These are phyloP conservation scores for Erigeron canadensis DNA, from an alignment of 129 eudicot genomes.

Conservation along the genomic window DNA sequence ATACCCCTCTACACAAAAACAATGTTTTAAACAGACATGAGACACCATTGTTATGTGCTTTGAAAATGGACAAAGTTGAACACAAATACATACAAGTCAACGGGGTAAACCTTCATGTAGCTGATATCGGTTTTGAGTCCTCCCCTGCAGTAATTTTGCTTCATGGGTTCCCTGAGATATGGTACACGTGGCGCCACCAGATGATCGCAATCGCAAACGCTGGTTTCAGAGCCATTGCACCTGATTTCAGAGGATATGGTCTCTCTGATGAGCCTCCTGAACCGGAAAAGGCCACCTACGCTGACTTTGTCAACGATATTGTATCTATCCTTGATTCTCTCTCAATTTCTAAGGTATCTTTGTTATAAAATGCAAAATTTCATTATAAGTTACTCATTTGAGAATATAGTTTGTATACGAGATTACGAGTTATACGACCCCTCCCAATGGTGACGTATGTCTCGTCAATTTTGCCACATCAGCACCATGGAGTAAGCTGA, in stretches of 20 bases:
- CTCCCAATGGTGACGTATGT: too few species aligned
- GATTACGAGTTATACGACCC: too few species aligned
- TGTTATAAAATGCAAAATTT: background rate
- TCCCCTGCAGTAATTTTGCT: background rate
- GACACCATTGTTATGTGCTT: background rate
- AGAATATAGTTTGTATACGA: background rate
- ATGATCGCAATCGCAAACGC: conserved; percentile 31
- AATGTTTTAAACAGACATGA: too few species aligned
- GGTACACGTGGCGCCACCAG: conserved; percentile 33
- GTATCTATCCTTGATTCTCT: conserved; percentile 12
- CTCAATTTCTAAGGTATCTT: background rate
- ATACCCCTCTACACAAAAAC: too few species aligned
- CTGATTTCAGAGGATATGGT: conserved; percentile 31
- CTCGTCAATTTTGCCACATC: too few species aligned
- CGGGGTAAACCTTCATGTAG: conserved; percentile 6
- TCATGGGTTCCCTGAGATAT: conserved; percentile 3
- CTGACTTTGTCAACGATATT: conserved; percentile 14
- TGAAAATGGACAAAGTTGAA: background rate
- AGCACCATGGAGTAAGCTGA: too few species aligned
- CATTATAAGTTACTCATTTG: too few species aligned
- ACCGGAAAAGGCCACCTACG: conserved; percentile 2
- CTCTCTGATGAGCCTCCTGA: background rate
- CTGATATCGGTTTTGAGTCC: background rate
- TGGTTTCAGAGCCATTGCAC: conserved; percentile 30
- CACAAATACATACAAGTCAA: conserved; percentile 2